These are phyloP conservation scores for Diplodia corticola DNA, from an alignment of 2,329 filamentous ascomycete genomes.

Conservation along the genomic window DNA sequence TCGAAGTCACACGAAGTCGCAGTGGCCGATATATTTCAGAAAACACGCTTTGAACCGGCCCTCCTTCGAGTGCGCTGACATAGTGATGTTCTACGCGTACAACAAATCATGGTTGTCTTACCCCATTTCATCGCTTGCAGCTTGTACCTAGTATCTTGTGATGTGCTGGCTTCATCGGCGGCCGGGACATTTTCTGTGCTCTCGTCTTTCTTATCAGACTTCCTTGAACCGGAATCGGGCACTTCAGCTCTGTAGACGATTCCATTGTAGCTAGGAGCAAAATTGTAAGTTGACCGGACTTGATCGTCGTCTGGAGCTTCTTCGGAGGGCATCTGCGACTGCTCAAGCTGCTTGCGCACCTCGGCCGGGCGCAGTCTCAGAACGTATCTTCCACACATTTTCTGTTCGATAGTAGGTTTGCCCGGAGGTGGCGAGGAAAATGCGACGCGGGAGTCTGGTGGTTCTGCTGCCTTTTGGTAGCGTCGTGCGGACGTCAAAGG, in stretches of 20 bases:
- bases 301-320: constrained; percentile 71
- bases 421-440: background rate
- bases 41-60: background rate
- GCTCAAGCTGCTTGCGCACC: constrained; percentile 70
- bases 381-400: constrained; percentile 70
- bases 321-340: constrained; percentile 71
- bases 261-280: constrained; percentile 83
- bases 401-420: background rate
- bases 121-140: constrained; percentile 95
- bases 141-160: constrained; percentile 64
- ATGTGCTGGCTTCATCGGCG: constrained; percentile 24
- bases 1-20: background rate
- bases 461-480: background rate
- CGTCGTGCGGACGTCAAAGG: constrained; percentile 13
- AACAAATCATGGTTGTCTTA: constrained; percentile 26
- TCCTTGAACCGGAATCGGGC: constrained; percentile 59
- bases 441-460: background rate
- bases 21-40: constrained; percentile 13
- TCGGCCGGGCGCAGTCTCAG: constrained; percentile 69
- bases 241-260: constrained; percentile 80
- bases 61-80: constrained; percentile 63
- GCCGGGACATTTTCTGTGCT: constrained; percentile 26
- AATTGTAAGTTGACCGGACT: constrained; percentile 80
- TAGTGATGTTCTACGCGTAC: constrained; percentile 68
- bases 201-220: constrained; percentile 23